Evolutionary conservation across 176 grass and related monocot species (phyloP).

Genomic region (Aegilops longissima): DNA sequence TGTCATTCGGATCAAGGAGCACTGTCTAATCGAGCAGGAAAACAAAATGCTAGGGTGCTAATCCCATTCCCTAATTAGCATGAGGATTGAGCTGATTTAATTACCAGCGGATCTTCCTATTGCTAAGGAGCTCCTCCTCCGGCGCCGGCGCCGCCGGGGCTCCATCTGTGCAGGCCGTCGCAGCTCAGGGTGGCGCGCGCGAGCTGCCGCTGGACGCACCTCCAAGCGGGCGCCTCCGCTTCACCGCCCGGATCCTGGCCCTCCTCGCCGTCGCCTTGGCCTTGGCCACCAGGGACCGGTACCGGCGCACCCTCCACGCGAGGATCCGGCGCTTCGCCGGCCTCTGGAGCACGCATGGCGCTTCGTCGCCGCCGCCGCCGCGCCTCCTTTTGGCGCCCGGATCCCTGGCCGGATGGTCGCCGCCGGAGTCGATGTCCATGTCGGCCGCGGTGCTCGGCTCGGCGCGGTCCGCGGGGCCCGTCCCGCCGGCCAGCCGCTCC

Average conservation of each 20-base stretch:
- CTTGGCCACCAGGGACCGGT: neutral
- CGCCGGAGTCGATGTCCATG: slow-evolving; percentile 14
- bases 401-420: neutral
- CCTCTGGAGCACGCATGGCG: neutral
- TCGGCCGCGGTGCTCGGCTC: neutral
- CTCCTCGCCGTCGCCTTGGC: neutral
- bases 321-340: slow-evolving; percentile 5
- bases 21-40: neutral
- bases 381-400: neutral
- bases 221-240: neutral
- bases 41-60: neutral
- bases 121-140: neutral
- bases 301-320: neutral
- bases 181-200: neutral
- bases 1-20: neutral
- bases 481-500: neutral
- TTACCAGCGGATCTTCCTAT: neutral
- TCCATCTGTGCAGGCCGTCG: slow-evolving; percentile 20
- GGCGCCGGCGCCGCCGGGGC: neutral
- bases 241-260: neutral
- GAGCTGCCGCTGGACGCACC: neutral
- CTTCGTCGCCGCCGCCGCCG: neutral
- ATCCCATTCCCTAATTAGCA: neutral
- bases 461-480: neutral
- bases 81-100: neutral